Evolutionary conservation across 768 basidiomycete genomes (phyloP).

Genomic region (Heimioporus sp.): DNA sequence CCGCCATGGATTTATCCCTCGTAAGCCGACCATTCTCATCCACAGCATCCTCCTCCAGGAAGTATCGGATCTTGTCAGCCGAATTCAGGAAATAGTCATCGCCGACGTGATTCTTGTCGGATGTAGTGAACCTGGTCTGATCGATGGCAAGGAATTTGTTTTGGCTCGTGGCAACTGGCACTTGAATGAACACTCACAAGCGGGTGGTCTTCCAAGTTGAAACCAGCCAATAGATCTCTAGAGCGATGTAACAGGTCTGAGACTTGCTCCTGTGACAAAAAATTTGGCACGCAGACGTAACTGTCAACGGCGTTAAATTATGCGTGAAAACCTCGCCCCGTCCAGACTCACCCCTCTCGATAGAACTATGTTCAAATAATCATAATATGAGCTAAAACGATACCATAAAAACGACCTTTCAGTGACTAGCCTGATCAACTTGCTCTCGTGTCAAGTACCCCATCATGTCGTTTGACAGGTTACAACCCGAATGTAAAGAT

Average conservation of each 20-base stretch:
- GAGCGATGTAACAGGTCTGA: conserved; percentile 65
- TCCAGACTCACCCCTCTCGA: conserved; percentile 46
- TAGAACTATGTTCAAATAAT: conserved; percentile 43
- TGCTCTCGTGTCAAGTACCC: conserved; percentile 57
- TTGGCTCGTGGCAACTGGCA: background rate
- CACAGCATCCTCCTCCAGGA: conserved; percentile 89
- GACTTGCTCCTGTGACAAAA: conserved; percentile 61
- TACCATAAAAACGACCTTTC: background rate
- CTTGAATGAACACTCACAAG: conserved; percentile 45
- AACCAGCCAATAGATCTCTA: conserved; percentile 73
- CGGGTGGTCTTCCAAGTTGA: conserved; percentile 77
- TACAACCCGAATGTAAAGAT: too few relatives aligned
- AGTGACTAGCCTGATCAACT: conserved; percentile 55
- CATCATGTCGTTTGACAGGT: background rate
- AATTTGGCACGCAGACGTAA: conserved; percentile 76
- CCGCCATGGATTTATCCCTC: conserved; percentile 68
- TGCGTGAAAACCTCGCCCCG: too few relatives aligned
- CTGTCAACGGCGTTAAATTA: conserved; percentile 35
- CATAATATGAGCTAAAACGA: background rate
- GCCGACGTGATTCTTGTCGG: conserved; percentile 72
- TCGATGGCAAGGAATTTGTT: background rate
- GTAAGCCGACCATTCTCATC: conserved; percentile 66
- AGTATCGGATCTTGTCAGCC: conserved; percentile 94
- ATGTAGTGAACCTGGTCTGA: conserved; percentile 89
- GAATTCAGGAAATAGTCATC: conserved; percentile 92